Conservation (phyloP, 495 filamentous ascomycete genomes). For the Stereocaulon alpinum region DNA sequence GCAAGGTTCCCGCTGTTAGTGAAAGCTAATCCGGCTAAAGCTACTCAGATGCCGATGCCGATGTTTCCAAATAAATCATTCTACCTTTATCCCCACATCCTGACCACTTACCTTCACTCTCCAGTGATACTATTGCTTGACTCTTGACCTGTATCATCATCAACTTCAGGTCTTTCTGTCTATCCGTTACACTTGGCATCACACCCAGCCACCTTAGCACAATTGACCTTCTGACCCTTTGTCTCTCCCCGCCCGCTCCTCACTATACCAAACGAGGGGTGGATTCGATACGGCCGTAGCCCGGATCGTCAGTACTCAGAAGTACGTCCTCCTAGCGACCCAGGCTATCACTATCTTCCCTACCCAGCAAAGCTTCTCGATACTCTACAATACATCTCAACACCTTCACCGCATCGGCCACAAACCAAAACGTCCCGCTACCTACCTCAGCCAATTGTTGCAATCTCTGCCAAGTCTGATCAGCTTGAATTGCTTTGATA, state of each 20-base stretch:
- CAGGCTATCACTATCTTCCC: too few species aligned
- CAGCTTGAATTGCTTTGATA: not conserved
- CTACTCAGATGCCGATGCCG: conserved; percentile 4
- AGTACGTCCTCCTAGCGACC: not conserved
- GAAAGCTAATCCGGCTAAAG: not conserved
- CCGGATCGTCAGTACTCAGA: not conserved
- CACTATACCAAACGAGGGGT: not conserved
- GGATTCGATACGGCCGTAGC: not conserved
- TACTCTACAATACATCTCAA: not conserved
- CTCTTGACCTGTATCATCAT: not conserved
- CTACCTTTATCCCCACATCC: conserved; percentile 13
- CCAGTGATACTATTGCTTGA: not conserved
- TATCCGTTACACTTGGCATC: too few species aligned
- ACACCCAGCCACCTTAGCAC: not conserved
- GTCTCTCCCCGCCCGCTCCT: not conserved
- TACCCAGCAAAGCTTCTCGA: too few species aligned
- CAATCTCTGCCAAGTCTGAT: not conserved
- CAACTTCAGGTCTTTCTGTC: not conserved
- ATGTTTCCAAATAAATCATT: not conserved
- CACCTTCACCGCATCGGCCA: not conserved
- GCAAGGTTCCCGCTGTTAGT: not conserved
- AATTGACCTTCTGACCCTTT: not conserved
- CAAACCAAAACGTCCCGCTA: not conserved
- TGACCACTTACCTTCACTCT: conserved; percentile 7
- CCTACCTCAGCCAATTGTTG: not conserved